These are phyloP conservation scores for Periglandula ipomoeae DNA, from an alignment of 2,329 filamentous ascomycete genomes.

Conservation along the genomic window DNA sequence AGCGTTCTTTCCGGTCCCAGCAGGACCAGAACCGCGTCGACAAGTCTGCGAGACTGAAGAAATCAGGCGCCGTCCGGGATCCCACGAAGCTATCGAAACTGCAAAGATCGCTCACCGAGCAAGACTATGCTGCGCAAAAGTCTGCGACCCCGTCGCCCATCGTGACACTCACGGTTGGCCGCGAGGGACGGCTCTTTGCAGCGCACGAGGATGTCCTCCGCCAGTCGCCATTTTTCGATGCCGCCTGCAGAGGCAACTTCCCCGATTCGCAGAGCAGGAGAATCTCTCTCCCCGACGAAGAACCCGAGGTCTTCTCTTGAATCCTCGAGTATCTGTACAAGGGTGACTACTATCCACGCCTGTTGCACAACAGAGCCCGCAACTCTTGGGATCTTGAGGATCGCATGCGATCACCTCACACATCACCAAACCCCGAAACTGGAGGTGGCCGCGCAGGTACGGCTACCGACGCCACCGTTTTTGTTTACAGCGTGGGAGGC, in stretches of 20 bases:
- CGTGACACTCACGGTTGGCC: constrained; percentile 76
- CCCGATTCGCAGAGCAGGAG: constrained; percentile 69
- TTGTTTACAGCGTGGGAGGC: constrained; percentile 63
- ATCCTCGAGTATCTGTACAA: constrained; percentile 97
- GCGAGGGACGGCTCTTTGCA: constrained; percentile 82
- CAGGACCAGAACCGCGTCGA: constrained; percentile 66
- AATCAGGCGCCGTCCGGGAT: constrained; percentile 50
- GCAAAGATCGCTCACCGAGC: constrained; percentile 68
- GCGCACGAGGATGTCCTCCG: constrained; percentile 88
- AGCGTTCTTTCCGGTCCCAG: constrained; percentile 78
- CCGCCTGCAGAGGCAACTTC: constrained; percentile 62
- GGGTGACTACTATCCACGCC: constrained; percentile 86
- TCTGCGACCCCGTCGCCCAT: constrained; percentile 54
- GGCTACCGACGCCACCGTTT: constrained; percentile 50
- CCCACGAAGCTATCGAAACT: constrained; percentile 74
- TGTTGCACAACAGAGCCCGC: constrained; percentile 77
- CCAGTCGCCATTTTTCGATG: constrained; percentile 75
- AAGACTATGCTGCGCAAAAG: constrained; percentile 25
- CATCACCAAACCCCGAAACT: constrained; percentile 43
- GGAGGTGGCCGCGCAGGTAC: constrained; percentile 34
- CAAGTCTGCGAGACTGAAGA: constrained; percentile 79
- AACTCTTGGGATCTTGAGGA: constrained; percentile 89
- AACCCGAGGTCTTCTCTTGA: constrained; percentile 87
- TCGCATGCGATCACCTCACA: constrained; percentile 30
- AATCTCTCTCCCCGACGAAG: constrained; percentile 63